Conservation (phyloP, 805 yeast species). For the Saturnispora sekii region DNA sequence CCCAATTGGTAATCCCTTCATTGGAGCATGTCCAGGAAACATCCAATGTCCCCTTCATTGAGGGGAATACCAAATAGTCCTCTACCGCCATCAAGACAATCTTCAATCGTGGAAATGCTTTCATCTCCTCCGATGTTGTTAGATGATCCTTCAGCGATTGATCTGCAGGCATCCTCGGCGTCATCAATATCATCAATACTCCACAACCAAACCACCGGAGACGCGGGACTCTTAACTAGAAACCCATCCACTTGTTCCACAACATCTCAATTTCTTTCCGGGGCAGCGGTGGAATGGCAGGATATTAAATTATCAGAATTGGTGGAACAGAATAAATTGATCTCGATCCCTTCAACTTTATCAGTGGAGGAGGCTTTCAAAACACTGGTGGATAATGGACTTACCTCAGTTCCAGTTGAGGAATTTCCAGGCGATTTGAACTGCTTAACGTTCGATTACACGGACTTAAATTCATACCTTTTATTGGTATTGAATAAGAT, state of each 20-base stretch:
- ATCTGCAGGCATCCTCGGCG: slow-evolving; percentile 8
- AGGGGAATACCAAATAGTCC: slow-evolving; percentile 28
- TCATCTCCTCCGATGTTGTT: slow-evolving; percentile 64
- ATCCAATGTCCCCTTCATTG: slow-evolving; percentile 28
- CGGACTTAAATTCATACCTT: slow-evolving; percentile 81
- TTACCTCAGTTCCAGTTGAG: slow-evolving; percentile 82
- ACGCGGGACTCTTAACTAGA: slow-evolving; percentile 23
- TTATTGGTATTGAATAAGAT: slow-evolving; percentile 73
- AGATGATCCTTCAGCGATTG: slow-evolving; percentile 18
- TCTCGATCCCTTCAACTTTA: slow-evolving; percentile 52
- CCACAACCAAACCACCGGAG: not conserved
- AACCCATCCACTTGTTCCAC: slow-evolving; percentile 30
- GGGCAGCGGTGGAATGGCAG: slow-evolving; percentile 50
- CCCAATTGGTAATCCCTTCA: slow-evolving; percentile 4
- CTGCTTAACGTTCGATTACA: slow-evolving; percentile 83
- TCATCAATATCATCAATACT: not conserved
- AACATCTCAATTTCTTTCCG: slow-evolving; percentile 19
- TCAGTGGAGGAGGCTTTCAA: slow-evolving; percentile 88
- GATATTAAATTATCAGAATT: slow-evolving; percentile 62
- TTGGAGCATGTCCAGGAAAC: slow-evolving; percentile 20
- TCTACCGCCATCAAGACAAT: slow-evolving; percentile 36
- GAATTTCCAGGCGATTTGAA: slow-evolving; percentile 45
- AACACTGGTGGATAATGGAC: slow-evolving; percentile 54
- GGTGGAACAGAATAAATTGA: slow-evolving; percentile 68
- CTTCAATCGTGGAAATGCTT: slow-evolving; percentile 66